Conservation (phyloP, 345 rosid species). For the Sonneratia alba region DNA sequence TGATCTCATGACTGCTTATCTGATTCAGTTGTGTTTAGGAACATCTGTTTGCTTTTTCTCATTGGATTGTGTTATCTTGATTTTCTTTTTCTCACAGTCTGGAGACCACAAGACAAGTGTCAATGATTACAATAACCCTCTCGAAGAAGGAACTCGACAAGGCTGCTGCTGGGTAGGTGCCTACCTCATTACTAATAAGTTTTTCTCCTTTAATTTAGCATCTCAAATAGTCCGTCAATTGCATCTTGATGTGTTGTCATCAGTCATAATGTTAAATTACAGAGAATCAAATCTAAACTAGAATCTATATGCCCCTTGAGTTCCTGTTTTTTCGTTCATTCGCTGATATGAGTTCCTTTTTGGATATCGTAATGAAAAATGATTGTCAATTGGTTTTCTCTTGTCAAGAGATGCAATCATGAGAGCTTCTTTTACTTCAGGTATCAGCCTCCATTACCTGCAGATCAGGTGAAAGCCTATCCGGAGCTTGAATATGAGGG, state of each 20-base stretch:
- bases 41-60: constrained; percentile 20
- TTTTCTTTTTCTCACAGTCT: constrained; percentile 31
- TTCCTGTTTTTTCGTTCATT: background rate
- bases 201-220: background rate
- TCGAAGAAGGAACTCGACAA: constrained; percentile 64
- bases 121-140: constrained; percentile 84
- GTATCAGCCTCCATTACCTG: constrained; percentile 68
- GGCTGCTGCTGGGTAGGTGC: constrained; percentile 71
- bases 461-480: constrained; percentile 48
- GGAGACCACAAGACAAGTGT: constrained; percentile 98
- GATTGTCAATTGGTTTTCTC: background rate
- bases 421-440: constrained; percentile 20
- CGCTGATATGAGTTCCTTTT: too few relatives aligned
- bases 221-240: background rate
- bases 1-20: too few relatives aligned
- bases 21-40: too few relatives aligned
- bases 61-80: background rate
- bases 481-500: constrained; percentile 49
- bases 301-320: background rate
- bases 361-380: background rate
- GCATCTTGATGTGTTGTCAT: background rate
- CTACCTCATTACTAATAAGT: constrained; percentile 12
- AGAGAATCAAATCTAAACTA: background rate
- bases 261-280: background rate
- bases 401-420: background rate